Evolutionary conservation across 306 rosid genomes (phyloP).

Genomic region (Ormosia semicastrata): DNA sequence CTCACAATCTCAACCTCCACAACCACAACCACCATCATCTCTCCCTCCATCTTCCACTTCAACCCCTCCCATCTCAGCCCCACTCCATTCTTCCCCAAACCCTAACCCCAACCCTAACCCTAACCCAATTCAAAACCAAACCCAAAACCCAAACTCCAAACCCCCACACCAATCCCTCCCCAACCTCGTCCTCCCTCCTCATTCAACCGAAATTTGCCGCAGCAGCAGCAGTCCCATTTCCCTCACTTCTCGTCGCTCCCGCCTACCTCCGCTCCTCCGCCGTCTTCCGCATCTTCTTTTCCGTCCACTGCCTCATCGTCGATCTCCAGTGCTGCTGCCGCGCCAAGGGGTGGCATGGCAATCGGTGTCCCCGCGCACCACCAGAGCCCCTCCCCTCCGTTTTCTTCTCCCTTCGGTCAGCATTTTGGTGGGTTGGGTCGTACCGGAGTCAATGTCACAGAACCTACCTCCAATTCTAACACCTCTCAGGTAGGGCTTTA

Average conservation of each 20-base stretch:
- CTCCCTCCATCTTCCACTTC: slow-evolving; percentile 30
- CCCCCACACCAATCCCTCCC: slow-evolving; percentile 37
- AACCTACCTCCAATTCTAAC: slow-evolving; percentile 50
- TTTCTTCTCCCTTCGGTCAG: slow-evolving; percentile 68
- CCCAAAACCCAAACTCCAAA: slow-evolving; percentile 47
- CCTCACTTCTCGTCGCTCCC: slow-evolving; percentile 52
- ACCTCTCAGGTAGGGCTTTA: slow-evolving; percentile 55
- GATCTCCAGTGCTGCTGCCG: slow-evolving; percentile 29
- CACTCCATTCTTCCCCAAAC: slow-evolving; percentile 34
- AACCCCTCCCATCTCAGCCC: slow-evolving; percentile 35
- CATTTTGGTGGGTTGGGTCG: slow-evolving; percentile 85
- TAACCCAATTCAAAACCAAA: slow-evolving; percentile 18
- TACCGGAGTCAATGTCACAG: slow-evolving; percentile 45
- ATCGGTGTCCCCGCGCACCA: slow-evolving; percentile 85
- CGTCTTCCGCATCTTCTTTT: slow-evolving; percentile 39
- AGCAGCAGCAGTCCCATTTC: slow-evolving; percentile 49
- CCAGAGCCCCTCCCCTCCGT: slow-evolving; percentile 60
- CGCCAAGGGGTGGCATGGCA: slow-evolving; percentile 69
- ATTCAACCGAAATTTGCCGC: slow-evolving; percentile 48
- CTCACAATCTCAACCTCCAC: slow-evolving; percentile 22
- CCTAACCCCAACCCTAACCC: slow-evolving; percentile 16
- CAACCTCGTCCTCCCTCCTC: slow-evolving; percentile 56
- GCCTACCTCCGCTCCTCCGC: slow-evolving; percentile 37
- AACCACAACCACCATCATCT: slow-evolving; percentile 18
- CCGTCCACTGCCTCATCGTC: slow-evolving; percentile 39